These are phyloP conservation scores for Notholithocarpus densiflorus DNA, from an alignment of 306 rosid genomes.

Conservation along the genomic window DNA sequence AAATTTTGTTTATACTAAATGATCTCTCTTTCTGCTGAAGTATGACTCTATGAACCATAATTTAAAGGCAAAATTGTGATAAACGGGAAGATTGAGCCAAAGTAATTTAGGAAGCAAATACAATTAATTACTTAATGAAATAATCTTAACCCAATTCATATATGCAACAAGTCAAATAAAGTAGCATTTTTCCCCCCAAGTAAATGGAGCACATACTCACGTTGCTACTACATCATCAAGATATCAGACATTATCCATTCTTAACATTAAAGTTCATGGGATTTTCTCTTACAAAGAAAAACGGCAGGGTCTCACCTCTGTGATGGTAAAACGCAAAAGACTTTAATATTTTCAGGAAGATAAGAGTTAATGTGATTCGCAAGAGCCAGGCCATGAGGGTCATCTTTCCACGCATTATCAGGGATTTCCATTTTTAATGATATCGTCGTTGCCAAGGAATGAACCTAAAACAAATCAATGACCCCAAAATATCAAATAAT, in stretches of 20 bases:
- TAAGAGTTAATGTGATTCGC: conserved; percentile 56
- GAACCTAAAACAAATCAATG: conserved; percentile 51
- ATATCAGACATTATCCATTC: not conserved
- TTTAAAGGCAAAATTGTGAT: not conserved
- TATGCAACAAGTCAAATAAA: not conserved
- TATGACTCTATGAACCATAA: not conserved
- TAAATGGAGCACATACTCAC: not conserved
- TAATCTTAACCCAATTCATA: not conserved
- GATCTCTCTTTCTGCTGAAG: not conserved
- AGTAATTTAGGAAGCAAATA: not conserved
- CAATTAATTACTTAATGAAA: not conserved
- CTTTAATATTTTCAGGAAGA: conserved; percentile 72
- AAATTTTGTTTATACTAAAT: not conserved
- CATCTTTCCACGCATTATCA: conserved; percentile 61
- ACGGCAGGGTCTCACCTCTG: conserved; percentile 54
- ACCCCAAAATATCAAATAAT: not conserved
- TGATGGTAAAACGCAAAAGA: conserved; percentile 72
- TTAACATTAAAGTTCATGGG: not conserved
- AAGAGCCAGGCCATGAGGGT: conserved; percentile 68
- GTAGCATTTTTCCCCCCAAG: not conserved
- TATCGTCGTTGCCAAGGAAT: conserved; percentile 77
- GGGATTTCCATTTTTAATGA: conserved; percentile 94
- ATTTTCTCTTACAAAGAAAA: not conserved
- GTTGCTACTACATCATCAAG: not conserved
- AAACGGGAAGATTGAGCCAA: not conserved